Evolutionary conservation across 2,329 filamentous ascomycete genomes (phyloP).

Genomic region (Paecilomyces sp.): DNA sequence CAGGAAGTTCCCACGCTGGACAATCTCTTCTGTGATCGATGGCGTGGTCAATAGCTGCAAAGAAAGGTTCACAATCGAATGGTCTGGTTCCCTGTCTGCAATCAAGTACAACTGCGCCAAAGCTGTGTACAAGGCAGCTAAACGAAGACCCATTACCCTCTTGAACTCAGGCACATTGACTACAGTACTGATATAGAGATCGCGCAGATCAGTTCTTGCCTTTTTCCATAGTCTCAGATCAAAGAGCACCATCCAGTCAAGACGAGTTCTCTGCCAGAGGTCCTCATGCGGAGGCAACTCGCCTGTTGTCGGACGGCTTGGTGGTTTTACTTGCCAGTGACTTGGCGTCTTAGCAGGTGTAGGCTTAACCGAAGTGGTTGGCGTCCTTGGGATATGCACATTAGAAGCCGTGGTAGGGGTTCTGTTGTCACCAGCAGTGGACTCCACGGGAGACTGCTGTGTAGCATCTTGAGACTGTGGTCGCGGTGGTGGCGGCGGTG

Average conservation of each 20-base stretch:
- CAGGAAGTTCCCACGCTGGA: slow-evolving; percentile 90
- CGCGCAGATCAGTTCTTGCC: slow-evolving; percentile 78
- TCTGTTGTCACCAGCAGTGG: slow-evolving; percentile 7
- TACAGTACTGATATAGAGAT: slow-evolving; percentile 93
- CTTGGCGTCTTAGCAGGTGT: slow-evolving; percentile 48
- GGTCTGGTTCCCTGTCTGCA: slow-evolving; percentile 90
- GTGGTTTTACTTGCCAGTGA: slow-evolving; percentile 82
- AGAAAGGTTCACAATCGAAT: slow-evolving; percentile 96
- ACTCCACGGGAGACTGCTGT: slow-evolving; percentile 10
- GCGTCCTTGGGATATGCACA: slow-evolving; percentile 74
- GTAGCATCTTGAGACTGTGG: slow-evolving; percentile 7
- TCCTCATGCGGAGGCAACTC: slow-evolving; percentile 71
- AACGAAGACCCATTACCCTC: slow-evolving; percentile 82
- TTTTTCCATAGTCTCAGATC: slow-evolving; percentile 97
- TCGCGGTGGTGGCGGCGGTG: slow-evolving; percentile 47
- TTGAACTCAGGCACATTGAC: slow-evolving; percentile 96
- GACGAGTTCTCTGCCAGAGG: slow-evolving; percentile 76
- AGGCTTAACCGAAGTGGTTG: slow-evolving; percentile 43
- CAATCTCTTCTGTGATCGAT: slow-evolving; percentile 91
- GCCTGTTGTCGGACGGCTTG: slow-evolving; percentile 56
- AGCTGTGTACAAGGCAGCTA: slow-evolving; percentile 89
- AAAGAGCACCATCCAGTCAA: slow-evolving; percentile 93
- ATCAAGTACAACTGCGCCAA: slow-evolving; percentile 92
- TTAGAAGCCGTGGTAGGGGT: slow-evolving; percentile 16
- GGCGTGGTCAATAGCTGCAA: slow-evolving; percentile 95